These are phyloP conservation scores for Termitomyces sp. DNA, from an alignment of 768 basidiomycete species.

Conservation along the genomic window DNA sequence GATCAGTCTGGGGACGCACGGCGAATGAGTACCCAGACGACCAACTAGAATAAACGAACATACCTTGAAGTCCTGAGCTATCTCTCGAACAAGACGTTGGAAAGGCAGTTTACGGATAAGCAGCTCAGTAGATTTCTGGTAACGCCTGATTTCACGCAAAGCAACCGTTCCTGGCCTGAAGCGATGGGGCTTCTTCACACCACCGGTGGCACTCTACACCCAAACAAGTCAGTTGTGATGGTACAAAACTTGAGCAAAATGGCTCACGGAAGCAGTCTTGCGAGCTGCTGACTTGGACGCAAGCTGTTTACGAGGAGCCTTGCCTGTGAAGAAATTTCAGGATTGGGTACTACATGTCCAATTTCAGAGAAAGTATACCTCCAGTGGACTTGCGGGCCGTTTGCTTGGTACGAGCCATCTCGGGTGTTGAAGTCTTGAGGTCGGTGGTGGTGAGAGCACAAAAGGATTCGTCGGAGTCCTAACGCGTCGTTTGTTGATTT, in stretches of 20 bases:
- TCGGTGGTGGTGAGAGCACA: conserved; percentile 24
- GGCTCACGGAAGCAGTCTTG: conserved; percentile 48
- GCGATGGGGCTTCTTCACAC: conserved; percentile 81
- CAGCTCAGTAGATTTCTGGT: conserved; percentile 63
- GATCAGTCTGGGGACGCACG: conserved; percentile 48
- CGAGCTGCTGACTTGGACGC: conserved; percentile 58
- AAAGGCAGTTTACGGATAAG: conserved; percentile 66
- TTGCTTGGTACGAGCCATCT: conserved; percentile 77
- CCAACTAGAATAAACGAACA: not conserved
- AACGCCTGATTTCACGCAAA: conserved; percentile 68
- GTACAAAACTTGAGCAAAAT: not conserved
- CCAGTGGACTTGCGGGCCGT: conserved; percentile 77
- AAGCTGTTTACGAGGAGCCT: conserved; percentile 60
- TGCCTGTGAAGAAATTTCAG: conserved; percentile 30
- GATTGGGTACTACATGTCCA: not conserved
- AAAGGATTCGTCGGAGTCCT: conserved; percentile 19
- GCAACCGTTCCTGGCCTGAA: conserved; percentile 80
- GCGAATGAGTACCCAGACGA: not conserved
- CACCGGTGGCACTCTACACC: conserved; percentile 46
- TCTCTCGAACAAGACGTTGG: conserved; percentile 76
- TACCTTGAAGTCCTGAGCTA: conserved; percentile 80
- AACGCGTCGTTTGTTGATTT: conserved; percentile 19
- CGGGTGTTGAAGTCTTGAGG: conserved; percentile 10
- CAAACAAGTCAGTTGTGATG: not conserved
- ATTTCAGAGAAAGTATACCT: conserved; percentile 34